Conservation (phyloP, 805 yeast genomes). For the Metschnikowia baotianmanensis region DNA sequence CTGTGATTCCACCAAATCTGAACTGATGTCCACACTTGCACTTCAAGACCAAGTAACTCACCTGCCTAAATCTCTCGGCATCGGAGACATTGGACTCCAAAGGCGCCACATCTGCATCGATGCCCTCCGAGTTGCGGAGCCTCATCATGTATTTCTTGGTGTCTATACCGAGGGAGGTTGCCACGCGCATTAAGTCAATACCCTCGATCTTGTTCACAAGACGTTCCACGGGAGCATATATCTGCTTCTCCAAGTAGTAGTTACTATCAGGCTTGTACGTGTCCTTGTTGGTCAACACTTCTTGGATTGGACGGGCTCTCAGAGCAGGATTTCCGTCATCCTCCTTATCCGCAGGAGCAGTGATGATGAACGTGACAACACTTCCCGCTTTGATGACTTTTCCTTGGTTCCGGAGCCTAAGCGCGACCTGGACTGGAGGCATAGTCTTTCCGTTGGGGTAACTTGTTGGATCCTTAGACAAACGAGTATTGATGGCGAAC, state of each 20-base stretch:
- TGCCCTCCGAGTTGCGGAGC: constrained; percentile 35
- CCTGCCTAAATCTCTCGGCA: constrained; percentile 72
- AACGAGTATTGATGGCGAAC: constrained; percentile 77
- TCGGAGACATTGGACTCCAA: constrained; percentile 80
- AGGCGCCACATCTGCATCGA: constrained; percentile 53
- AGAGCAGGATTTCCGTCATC: constrained; percentile 50
- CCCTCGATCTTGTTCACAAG: constrained; percentile 84
- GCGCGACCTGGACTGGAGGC: constrained; percentile 88
- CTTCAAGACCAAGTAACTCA: constrained; percentile 50
- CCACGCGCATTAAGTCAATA: constrained; percentile 74
- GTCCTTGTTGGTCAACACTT: constrained; percentile 53
- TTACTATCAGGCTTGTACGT: constrained; percentile 66
- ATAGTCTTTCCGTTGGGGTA: constrained; percentile 78
- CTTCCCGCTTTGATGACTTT: constrained; percentile 85
- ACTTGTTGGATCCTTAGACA: constrained; percentile 83
- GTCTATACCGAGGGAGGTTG: constrained; percentile 76
- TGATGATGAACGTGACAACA: constrained; percentile 83
- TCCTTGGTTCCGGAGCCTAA: constrained; percentile 76
- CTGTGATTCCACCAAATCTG: constrained; percentile 71
- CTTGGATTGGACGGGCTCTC: constrained; percentile 80
- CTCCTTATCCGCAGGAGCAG: constrained; percentile 38
- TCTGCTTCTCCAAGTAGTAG: constrained; percentile 83
- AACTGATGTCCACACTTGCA: constrained; percentile 66
- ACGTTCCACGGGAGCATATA: constrained; percentile 88
- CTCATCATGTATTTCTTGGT: constrained; percentile 54